A percentile compares a stretch with the other conserved stretches of the same genome.
These are phyloP conservation scores for Trichoderma guizhouense DNA, from an alignment of 2,329 filamentous ascomycete genomes.

Conservation along the genomic window DNA sequence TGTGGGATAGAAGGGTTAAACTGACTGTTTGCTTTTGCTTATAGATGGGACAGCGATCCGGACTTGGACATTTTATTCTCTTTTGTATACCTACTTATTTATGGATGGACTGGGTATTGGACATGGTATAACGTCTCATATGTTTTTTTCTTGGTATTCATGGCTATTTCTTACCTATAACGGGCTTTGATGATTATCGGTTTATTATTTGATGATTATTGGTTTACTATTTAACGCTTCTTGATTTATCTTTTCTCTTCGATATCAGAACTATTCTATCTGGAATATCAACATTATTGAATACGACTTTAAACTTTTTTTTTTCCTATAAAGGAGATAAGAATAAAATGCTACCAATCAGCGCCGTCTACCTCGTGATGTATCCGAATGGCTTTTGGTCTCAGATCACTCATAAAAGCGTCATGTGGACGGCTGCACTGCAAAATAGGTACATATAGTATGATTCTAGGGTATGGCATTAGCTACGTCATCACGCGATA, in stretches of 20 bases:
- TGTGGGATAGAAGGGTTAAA: background rate
- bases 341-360: background rate
- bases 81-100: background rate
- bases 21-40: background rate
- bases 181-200: background rate
- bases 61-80: background rate
- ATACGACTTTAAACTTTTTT: background rate
- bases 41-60: background rate
- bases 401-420: background rate
- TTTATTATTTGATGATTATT: background rate
- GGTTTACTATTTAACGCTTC: background rate
- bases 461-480: background rate
- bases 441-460: background rate
- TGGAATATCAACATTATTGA: background rate
- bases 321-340: background rate
- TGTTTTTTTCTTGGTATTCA: background rate
- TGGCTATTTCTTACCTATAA: background rate
- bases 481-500: slow-evolving; percentile 10
- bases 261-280: background rate
- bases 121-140: background rate
- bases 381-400: slow-evolving; percentile 6
- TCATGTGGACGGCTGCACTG: slow-evolving; percentile 4
- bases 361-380: background rate
- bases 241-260: background rate
- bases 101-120: background rate